Base-by-base conservation (phyloP, 2,329 filamentous ascomycete species). In the Hypoxylon sp. region DNA sequence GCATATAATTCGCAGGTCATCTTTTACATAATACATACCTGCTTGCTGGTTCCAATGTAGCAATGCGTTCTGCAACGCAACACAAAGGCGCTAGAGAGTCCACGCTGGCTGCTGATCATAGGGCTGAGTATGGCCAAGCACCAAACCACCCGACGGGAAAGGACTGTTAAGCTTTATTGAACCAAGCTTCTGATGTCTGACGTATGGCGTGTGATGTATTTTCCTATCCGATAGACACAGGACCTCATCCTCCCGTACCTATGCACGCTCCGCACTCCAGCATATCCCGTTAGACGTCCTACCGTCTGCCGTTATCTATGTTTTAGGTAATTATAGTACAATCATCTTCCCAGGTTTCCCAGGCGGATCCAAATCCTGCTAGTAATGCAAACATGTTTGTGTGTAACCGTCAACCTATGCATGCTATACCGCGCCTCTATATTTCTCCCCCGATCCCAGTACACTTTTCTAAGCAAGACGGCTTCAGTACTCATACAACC, bases 321-420 rank as follows among this genome's bases (percentile, higher is more conserved):
- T 14, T 33, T 33, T 14, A 29, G 14, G 22, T 50, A 52, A 22
- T 8, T 60, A 67, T 67, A 39, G 22, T 67, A 70, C 67, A 70
- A 52, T 46, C 52, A 17, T 67, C 59, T 24, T 50, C 39, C 54
- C 42, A 47, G 11, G n/a, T 57, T 24, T 50, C 39, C 54, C 42
- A 47, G 11, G n/a, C 35, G 24, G 58, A 54, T 55, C 63, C 52
- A 65, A 64, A 48, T 67, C 67, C 61, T 65, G 57, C 58, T 58
- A 39, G 29, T 62, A 57, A 61, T 50, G 64, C 55, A 59, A 59
- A 57, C 51, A 31, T 66, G 46, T 61, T 53, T 68, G 64, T 65
- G 52, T 58, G 54, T 57, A 63, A 48, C 59, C 65, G 50, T 60
- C 19, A 54, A 31, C 50, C 61, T 11, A 66, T 66, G 58, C 59